Base-by-base conservation (phyloP, 2,329 filamentous ascomycete genomes). In the Colletotrichum sp. region DNA sequence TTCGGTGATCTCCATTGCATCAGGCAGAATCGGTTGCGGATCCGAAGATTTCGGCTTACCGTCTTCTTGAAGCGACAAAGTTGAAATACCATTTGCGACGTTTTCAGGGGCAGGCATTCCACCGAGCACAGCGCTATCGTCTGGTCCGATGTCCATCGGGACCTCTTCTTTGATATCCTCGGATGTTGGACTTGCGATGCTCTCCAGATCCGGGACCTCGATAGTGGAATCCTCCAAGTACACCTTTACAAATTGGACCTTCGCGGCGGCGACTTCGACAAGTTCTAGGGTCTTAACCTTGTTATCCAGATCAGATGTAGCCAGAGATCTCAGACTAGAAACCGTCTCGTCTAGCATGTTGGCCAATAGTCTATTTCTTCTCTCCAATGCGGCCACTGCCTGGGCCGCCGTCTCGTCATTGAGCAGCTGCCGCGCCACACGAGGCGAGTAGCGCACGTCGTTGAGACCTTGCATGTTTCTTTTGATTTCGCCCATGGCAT, bases 401-500 rank as follows among this genome's bases (percentile, higher is more conserved):
- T 78, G 81, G 62, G 79, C 78, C 12, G 80, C 79, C 67, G 81
- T 82, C 78, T 84, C 81, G 16, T 87, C 85, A 5, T 80, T 80
- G 26, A 87, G 82, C 2, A 85, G 78, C 55, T 84, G 82, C 59
- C 82, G 84, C 13, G 83, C 81, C 8, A 84, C 82, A 67, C 84
- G 85, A 26, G 86, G 85, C 16, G 85, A 83, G 34, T 85, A 87
- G 36, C 89, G 86, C 4, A 88, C 87, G 72, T 91, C 90, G 78
- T 95, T 93, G 36, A 94, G 88, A 34, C 90, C 90, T 80, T 94
- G 91, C 78, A 96, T 91, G 78, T 95, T 96, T 80, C 94, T 94
- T 76, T 91, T 91, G 66, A 96, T 94, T 84, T 98, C 95, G 10
- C 93, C 93, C 81, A 97, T 90, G 21, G 95, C 95, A 79, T 95